Base-by-base conservation (phyloP, 345 rosid species). In the Alliaria petiolata region DNA sequence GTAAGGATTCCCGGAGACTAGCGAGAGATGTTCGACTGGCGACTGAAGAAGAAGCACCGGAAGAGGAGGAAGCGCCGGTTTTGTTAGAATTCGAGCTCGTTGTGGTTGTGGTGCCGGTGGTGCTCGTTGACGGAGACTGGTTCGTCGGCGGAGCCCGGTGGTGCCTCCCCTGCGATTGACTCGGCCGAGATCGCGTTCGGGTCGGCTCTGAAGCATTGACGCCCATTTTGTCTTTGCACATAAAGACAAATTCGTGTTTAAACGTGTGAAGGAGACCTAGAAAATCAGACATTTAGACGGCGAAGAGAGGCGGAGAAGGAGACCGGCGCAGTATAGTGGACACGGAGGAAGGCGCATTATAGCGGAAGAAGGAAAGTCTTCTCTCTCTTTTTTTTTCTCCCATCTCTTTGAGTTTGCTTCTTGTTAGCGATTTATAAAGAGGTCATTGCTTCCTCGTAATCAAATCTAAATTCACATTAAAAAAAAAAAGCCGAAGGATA, bases 191-290 rank as follows among this genome's bases (percentile, higher is more conserved):
- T 26, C 70, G 83, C 8, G 81, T 47, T 42, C 75, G 58, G 3
- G 19, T 53, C 43, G 85, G 88, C 20, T 76, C 83, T 3, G 85
- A 69, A 33, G 82, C 89, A 46, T 81, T 72, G 12, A 70, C 71
- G 2, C 85, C 87, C 95, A 71, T 83, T 83, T 83, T 83, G 45
- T 86, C 34, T 72, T 79, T 88, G 87, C 93, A 88, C 90, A 88
- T 84, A 33, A 13, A 67, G 19, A 45, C 35, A 56, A 62, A 13
- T 14, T 43, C 15, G 6, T 17, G 46, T 20, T 22, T 31, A 22
- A 65, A 6, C 3, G 34, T 45, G 22, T 39, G 61, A 25, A 57
- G 13, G 38, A 22, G 9, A 7, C 51, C 11, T 8, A 13, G 54
- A 56, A 3, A 17, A 31, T 50, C 34, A 42, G 36, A 52, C 30